These are phyloP conservation scores for Lepiota brunneoincarnata DNA, from an alignment of 768 basidiomycete species.

Conservation along the genomic window DNA sequence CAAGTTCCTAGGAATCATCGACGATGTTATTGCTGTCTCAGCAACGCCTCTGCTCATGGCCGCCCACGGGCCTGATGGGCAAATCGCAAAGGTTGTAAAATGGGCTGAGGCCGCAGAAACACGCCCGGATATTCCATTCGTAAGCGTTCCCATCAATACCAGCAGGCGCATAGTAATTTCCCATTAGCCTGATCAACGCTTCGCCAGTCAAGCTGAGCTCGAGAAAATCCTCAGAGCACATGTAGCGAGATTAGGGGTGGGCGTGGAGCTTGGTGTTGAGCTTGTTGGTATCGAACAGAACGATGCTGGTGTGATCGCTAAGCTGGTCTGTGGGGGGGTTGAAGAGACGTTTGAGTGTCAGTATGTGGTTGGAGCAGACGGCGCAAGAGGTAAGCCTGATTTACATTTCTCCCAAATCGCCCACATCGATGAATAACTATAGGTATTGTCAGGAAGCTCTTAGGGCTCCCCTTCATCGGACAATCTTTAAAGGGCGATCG, in stretches of 20 bases:
- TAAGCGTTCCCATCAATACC: conserved; percentile 26
- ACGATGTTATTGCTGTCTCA: neutral
- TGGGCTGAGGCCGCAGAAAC: conserved; percentile 25
- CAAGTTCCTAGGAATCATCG: neutral
- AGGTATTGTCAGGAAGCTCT: conserved; percentile 33
- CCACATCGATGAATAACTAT: too few species aligned
- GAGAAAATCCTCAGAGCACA: conserved; percentile 37
- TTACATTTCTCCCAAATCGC: too few species aligned
- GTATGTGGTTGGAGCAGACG: conserved; percentile 44
- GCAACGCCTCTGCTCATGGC: too few species aligned
- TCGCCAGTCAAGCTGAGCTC: conserved; percentile 26
- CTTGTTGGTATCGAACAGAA: conserved; percentile 41
- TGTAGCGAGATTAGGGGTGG: conserved; percentile 28
- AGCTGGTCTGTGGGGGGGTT: conserved; percentile 24
- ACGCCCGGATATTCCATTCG: conserved; percentile 14
- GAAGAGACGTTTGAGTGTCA: conserved; percentile 28
- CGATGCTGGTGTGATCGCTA: conserved; percentile 32
- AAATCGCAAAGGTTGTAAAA: conserved; percentile 31
- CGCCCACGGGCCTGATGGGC: conserved; percentile 16
- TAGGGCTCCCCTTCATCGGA: conserved; percentile 38
- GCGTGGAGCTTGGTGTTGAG: conserved; percentile 43
- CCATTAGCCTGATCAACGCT: too few species aligned
- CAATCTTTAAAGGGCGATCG: conserved; percentile 32
- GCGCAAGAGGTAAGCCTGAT: conserved; percentile 28
- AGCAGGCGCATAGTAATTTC: too few species aligned